Evolutionary conservation across 164 flowering plant species (phyloP).

Genomic region (Stephania cephalantha): DNA sequence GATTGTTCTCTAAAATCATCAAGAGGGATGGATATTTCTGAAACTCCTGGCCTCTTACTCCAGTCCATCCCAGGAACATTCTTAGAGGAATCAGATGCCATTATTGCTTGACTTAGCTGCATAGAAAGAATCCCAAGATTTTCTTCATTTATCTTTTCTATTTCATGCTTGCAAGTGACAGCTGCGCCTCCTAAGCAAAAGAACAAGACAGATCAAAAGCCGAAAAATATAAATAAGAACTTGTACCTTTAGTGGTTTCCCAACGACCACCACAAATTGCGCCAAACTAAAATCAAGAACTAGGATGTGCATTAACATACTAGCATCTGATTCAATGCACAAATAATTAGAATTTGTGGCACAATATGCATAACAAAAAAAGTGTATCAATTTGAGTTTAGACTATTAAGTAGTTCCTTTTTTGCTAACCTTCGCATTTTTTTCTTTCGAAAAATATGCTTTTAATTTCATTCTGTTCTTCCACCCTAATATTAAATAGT

Average conservation of each 20-base stretch:
- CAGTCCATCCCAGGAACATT: conserved; percentile 74
- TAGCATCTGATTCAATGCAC: not conserved
- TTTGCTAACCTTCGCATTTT: not conserved
- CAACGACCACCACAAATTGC: not conserved
- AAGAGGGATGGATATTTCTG: conserved; percentile 25
- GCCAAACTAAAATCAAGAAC: no score
- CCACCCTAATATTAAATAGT: not conserved
- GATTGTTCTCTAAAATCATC: conserved; percentile 41
- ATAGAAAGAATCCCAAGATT: conserved; percentile 46
- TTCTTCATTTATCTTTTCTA: conserved; percentile 72
- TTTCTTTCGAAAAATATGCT: not conserved
- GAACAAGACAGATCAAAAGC: not conserved
- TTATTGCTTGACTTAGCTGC: conserved; percentile 68
- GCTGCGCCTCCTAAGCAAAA: conserved; percentile 78
- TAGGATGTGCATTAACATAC: not conserved
- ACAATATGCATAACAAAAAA: no score
- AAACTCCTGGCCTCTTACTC: conserved; percentile 64
- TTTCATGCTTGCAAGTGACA: conserved; percentile 77
- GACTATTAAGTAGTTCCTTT: no score
- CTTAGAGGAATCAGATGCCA: conserved; percentile 21
- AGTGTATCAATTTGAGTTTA: no score
- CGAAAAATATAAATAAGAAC: not conserved
- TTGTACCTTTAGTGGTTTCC: not conserved
- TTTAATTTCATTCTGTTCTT: no score
- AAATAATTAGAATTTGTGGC: no score